A percentile compares a stretch with the other conserved stretches of the same genome.
Evolutionary conservation across 1,284 basidiomycete species (phyloP).

Genomic region (Phlebopus sp.): DNA sequence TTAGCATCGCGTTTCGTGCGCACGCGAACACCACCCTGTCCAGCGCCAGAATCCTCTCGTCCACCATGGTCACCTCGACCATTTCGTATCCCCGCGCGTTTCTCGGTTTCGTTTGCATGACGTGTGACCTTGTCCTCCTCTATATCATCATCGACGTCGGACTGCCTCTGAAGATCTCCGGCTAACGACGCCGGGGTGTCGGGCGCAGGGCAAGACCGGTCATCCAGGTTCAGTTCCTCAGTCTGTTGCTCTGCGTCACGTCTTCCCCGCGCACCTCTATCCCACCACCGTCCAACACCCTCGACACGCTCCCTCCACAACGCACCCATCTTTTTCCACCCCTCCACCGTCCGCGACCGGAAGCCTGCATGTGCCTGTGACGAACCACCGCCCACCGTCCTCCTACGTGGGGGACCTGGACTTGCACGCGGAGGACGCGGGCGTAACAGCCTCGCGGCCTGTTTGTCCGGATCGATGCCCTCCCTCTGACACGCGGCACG

Average conservation of each 20-base stretch:
- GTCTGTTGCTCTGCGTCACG: not conserved
- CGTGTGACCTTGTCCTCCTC: conserved; percentile 2
- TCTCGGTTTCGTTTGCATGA: not conserved
- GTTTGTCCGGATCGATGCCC: conserved; percentile 21
- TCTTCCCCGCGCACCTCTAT: not conserved
- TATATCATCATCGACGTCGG: not conserved
- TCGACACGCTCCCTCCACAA: conserved; percentile 19
- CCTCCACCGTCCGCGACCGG: too few relatives aligned
- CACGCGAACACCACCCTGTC: conserved; percentile 1
- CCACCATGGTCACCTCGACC: conserved; percentile 2
- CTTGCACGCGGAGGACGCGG: too few relatives aligned
- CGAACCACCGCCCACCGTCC: conserved; percentile 12
- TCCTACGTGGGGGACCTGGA: too few relatives aligned
- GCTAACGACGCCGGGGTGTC: not conserved
- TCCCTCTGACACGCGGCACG: conserved; percentile 26
- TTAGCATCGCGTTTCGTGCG: conserved; percentile 21
- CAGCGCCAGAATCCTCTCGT: conserved; percentile 3
- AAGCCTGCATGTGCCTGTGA: too few relatives aligned
- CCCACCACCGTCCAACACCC: not conserved
- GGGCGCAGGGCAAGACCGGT: not conserved
- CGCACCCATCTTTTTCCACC: conserved; percentile 19
- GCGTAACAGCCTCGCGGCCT: conserved; percentile 16
- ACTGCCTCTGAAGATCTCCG: not conserved
- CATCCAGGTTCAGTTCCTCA: not conserved
- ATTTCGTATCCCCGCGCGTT: not conserved